These are phyloP conservation scores for Excoecaria cochinchinensis DNA, from an alignment of 345 rosid species.

Conservation along the genomic window DNA sequence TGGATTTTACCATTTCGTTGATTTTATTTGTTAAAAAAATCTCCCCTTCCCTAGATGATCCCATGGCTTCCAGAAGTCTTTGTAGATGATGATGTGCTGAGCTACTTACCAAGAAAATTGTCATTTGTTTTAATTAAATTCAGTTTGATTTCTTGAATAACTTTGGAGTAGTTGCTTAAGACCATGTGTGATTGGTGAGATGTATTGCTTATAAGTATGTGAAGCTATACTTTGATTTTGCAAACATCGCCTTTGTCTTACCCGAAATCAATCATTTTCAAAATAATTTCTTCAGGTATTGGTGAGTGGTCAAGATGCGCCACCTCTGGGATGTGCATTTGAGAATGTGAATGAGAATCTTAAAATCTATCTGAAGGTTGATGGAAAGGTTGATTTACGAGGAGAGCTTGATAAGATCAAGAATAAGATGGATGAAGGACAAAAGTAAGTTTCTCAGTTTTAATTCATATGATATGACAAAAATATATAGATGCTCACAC, in stretches of 20 bases:
- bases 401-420: slow-evolving; percentile 68
- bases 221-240: background rate
- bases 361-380: slow-evolving; percentile 71
- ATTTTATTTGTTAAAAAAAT: background rate
- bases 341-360: slow-evolving; percentile 84
- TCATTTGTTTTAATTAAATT: background rate
- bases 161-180: background rate
- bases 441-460: slow-evolving; percentile 46
- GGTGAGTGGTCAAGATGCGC: slow-evolving; percentile 55
- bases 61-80: no score
- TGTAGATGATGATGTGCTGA: background rate
- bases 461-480: background rate
- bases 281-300: slow-evolving; percentile 51
- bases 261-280: background rate
- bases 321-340: slow-evolving; percentile 72
- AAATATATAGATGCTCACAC: background rate
- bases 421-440: slow-evolving; percentile 63
- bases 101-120: background rate
- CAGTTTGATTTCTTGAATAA: background rate
- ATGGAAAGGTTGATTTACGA: slow-evolving; percentile 57
- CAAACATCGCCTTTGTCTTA: background rate
- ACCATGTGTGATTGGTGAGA: background rate
- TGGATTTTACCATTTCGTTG: background rate
- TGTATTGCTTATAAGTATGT: background rate
- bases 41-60: background rate